Percentiles rank a stretch among this genome's conserved stretches.
Conservation (phyloP, 2,329 filamentous ascomycete genomes). For the Orbilia blumenaviensis region DNA sequence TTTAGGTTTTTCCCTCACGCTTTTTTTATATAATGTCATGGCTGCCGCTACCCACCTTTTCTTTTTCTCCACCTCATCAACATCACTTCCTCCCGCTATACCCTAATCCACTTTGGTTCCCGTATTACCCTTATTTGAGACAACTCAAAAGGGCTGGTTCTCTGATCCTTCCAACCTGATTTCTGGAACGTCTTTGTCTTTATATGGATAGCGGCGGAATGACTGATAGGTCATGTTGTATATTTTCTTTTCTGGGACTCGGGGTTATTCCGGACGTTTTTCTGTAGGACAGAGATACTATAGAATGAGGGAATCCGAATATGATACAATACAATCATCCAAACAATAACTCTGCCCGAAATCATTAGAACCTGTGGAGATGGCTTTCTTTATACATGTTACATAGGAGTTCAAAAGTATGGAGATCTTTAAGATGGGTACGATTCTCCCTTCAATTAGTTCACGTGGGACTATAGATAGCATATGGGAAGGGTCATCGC, state of each 20-base stretch:
- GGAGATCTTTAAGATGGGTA: not conserved
- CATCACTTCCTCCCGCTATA: conserved; percentile 23
- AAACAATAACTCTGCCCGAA: not conserved
- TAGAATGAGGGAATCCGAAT: conserved; percentile 44
- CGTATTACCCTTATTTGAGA: conserved; percentile 19
- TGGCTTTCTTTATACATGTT: conserved; percentile 1
- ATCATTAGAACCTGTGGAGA: not conserved
- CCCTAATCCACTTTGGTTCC: conserved; percentile 42
- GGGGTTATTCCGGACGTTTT: conserved; percentile 28
- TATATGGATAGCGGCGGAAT: conserved; percentile 22
- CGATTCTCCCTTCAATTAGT: not conserved
- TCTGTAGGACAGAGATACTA: conserved; percentile 14
- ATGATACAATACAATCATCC: conserved; percentile 32
- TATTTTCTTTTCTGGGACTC: conserved; percentile 32
- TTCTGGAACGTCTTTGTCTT: conserved; percentile 26
- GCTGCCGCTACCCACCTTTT: conserved; percentile 28
- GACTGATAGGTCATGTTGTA: conserved; percentile 37
- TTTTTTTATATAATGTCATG: conserved; percentile 54
- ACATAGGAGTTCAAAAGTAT: conserved; percentile 19
- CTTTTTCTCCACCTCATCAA: conserved; percentile 7
- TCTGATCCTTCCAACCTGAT: conserved; percentile 32
- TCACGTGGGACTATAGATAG: not conserved
- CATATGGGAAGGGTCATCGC: too few relatives aligned
- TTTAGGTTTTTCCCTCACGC: conserved; percentile 34
- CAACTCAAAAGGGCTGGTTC: conserved; percentile 12